Evolutionary conservation across 2,329 filamentous ascomycete genomes (phyloP).

Genomic region (Zopfia rhizophila): DNA sequence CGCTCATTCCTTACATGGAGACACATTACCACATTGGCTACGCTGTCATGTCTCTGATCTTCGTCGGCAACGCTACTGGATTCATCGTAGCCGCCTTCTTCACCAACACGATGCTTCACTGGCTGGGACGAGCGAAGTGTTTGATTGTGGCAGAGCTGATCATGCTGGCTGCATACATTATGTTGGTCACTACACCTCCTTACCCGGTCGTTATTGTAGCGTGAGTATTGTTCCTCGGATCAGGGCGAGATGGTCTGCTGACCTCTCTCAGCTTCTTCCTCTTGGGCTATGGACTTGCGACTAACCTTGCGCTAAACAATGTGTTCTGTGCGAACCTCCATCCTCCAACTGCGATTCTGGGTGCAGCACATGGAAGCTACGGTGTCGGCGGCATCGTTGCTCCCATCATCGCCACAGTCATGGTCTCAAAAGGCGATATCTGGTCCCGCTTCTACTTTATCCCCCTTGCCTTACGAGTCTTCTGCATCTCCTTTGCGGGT

Average conservation of each 20-base stretch:
- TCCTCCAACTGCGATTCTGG: constrained; percentile 64
- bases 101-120: constrained; percentile 70
- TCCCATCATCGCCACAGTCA: constrained; percentile 78
- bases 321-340: constrained; percentile 66
- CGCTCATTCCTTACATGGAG: constrained; percentile 84
- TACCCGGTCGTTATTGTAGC: constrained; percentile 72
- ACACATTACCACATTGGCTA: constrained; percentile 79
- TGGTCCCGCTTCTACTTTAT: constrained; percentile 82
- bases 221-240: constrained; percentile 34
- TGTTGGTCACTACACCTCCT: constrained; percentile 74
- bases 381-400: constrained; percentile 65
- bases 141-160: constrained; percentile 68
- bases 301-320: constrained; percentile 66
- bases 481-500: constrained; percentile 67
- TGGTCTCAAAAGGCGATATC: constrained; percentile 69
- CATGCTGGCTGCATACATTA: constrained; percentile 70
- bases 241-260: constrained; percentile 21
- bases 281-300: constrained; percentile 64
- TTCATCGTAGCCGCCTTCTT: constrained; percentile 79
- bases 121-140: constrained; percentile 72
- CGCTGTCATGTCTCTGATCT: constrained; percentile 81
- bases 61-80: constrained; percentile 79
- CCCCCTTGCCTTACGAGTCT: constrained; percentile 66
- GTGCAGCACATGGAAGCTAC: constrained; percentile 73
- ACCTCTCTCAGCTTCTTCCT: constrained; percentile 69